phyloP scores from a whole-genome alignment of 805 yeast species.

The Candida vartiovaarae region DNA sequence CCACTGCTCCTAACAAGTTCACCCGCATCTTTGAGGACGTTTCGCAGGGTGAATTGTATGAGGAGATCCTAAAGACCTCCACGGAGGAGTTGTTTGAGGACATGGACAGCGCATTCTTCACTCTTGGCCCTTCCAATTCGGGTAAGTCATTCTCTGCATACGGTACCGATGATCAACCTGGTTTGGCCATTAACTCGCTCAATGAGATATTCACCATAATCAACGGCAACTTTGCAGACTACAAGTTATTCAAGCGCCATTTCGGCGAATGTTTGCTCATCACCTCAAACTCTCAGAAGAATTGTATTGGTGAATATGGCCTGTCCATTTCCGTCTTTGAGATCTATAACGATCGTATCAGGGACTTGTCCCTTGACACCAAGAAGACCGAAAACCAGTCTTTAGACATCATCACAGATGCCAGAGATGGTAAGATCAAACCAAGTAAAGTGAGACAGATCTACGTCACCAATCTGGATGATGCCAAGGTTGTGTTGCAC shows the following conservation, averaged over 20 bases:
- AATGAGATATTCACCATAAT: slow-evolving; percentile 28
- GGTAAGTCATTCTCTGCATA: slow-evolving; percentile 39
- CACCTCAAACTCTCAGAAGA: slow-evolving; percentile 15
- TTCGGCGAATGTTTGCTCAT: slow-evolving; percentile 21
- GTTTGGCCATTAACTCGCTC: slow-evolving; percentile 29
- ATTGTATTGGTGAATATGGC: slow-evolving; percentile 24
- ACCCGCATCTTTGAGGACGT: slow-evolving; percentile 27
- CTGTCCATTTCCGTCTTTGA: slow-evolving; percentile 48
- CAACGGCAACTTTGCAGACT: slow-evolving; percentile 14
- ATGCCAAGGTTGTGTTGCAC: slow-evolving; percentile 32
- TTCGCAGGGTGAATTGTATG: slow-evolving; percentile 32
- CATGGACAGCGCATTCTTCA: slow-evolving; percentile 37
- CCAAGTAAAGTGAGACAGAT: slow-evolving; percentile 36
- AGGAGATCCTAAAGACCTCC: slow-evolving; percentile 18
- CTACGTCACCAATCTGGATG: slow-evolving; percentile 29
- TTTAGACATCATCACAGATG: slow-evolving; percentile 36
- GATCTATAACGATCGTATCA: slow-evolving; percentile 39
- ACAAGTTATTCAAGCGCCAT: slow-evolving; percentile 11
- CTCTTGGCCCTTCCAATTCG: slow-evolving; percentile 48
- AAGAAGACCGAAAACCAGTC: slow-evolving; percentile 23
- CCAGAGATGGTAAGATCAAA: slow-evolving; percentile 35
- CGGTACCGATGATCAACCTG: slow-evolving; percentile 30
- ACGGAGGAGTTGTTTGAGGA: slow-evolving; percentile 21
- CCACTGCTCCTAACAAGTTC: slow-evolving; percentile 25
- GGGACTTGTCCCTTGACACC: slow-evolving; percentile 30